These are phyloP conservation scores for Mycena epipterygia DNA, from an alignment of 768 basidiomycete genomes.

Conservation along the genomic window DNA sequence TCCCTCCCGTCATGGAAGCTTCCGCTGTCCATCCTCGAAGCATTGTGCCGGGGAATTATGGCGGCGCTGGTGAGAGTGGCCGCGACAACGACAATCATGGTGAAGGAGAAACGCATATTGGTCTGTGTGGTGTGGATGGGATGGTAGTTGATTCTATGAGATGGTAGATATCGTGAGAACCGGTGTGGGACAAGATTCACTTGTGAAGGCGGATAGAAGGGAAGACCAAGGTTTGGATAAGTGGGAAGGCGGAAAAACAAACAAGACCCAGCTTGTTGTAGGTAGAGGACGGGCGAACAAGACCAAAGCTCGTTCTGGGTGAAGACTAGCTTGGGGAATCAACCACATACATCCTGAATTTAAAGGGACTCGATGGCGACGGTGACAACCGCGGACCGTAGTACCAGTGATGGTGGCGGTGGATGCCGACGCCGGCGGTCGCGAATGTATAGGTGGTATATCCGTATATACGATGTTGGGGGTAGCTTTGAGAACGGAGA, in stretches of 20 bases:
- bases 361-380: constrained; percentile 19
- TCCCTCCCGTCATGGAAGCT: background rate
- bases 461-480: background rate
- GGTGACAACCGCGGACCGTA: background rate
- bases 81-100: constrained; percentile 17
- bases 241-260: background rate
- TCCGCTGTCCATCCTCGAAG: background rate
- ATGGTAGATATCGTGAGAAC: background rate
- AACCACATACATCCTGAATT: background rate
- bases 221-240: background rate
- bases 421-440: background rate
- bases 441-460: background rate
- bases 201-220: constrained; percentile 15
- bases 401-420: constrained; percentile 23
- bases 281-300: constrained; percentile 45
- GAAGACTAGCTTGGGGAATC: constrained; percentile 52
- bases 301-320: constrained; percentile 50
- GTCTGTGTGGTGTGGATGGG: constrained; percentile 7
- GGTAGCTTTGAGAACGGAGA: background rate
- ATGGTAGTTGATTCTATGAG: constrained; percentile 1
- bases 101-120: constrained; percentile 18
- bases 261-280: constrained; percentile 31
- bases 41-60: constrained; percentile 12
- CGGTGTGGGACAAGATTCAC: background rate
- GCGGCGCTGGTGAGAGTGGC: constrained; percentile 21